Percentiles rank a stretch among this genome's conserved stretches.
Conservation (phyloP, 1,139 yeast species). For the Fermentozyma sake region DNA sequence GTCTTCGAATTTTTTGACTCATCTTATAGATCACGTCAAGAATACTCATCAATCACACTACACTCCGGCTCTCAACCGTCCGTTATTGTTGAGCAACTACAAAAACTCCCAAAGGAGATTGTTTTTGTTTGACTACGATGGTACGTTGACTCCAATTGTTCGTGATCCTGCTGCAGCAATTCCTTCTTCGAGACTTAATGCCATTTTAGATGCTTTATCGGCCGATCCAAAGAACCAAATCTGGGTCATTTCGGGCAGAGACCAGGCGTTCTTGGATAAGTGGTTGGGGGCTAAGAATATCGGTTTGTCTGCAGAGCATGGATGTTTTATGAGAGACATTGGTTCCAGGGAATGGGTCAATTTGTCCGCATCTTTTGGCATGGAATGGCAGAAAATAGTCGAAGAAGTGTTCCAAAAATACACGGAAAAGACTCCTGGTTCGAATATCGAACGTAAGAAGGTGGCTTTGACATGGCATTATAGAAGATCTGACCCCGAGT, state of each 20-base stretch:
- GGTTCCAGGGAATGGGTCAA: slow-evolving; percentile 70
- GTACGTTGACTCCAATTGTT: slow-evolving; percentile 94
- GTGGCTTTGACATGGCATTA: slow-evolving; percentile 99
- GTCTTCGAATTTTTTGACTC: slow-evolving; percentile 61
- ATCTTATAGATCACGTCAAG: slow-evolving; percentile 48
- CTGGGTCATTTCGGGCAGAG: slow-evolving; percentile 97
- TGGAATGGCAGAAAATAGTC: slow-evolving; percentile 90
- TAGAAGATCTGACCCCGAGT: slow-evolving; percentile 88
- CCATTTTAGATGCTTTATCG: slow-evolving; percentile 55
- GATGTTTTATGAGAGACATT: slow-evolving; percentile 82
- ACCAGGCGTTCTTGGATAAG: slow-evolving; percentile 80
- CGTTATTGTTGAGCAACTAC: slow-evolving; percentile 58
- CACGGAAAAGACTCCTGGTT: slow-evolving; percentile 88
- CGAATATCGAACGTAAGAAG: slow-evolving; percentile 80
- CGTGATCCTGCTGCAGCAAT: slow-evolving; percentile 98
- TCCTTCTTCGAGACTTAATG: slow-evolving; percentile 71
- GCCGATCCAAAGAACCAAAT: slow-evolving; percentile 80
- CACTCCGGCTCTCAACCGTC: slow-evolving; percentile 85
- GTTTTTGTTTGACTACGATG: slow-evolving; percentile 93
- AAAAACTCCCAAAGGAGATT: slow-evolving; percentile 60
- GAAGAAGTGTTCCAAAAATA: slow-evolving; percentile 66
- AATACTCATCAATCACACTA: slow-evolving; percentile 45
- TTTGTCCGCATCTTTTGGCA: slow-evolving; percentile 75
- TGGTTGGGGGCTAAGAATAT: slow-evolving; percentile 76
- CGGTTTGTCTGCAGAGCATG: slow-evolving; percentile 95